A percentile compares a stretch with the other conserved stretches of the same genome.
These are phyloP conservation scores for Microbotryomycetes sp. DNA, from an alignment of 1,284 basidiomycete genomes.

Conservation along the genomic window DNA sequence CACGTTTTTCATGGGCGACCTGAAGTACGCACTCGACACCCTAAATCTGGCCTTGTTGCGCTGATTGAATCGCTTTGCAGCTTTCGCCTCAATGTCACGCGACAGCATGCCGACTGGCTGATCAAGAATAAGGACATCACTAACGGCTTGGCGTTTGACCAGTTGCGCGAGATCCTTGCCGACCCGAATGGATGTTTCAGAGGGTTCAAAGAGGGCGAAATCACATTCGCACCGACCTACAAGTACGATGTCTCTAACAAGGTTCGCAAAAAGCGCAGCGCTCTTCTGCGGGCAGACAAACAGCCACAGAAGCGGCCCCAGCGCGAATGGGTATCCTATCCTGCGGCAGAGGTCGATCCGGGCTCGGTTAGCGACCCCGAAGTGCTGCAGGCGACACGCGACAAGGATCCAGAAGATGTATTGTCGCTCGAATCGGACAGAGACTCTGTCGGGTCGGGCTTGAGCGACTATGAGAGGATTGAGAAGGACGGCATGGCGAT, in stretches of 20 bases:
- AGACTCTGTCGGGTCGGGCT: conserved; percentile 5
- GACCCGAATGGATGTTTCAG: conserved; percentile 45
- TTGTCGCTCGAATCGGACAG: conserved; percentile 15
- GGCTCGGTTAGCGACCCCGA: conserved; percentile 9
- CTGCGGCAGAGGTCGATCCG: background rate
- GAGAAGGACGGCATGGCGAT: background rate
- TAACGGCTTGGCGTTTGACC: conserved; percentile 57
- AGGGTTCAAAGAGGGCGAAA: conserved; percentile 63
- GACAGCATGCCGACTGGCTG: conserved; percentile 50
- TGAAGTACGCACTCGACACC: conserved; percentile 26
- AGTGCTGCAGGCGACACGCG: background rate
- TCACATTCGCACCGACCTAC: conserved; percentile 57
- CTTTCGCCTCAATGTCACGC: conserved; percentile 49
- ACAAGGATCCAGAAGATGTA: conserved; percentile 7
- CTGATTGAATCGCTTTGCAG: conserved; percentile 32
- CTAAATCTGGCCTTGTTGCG: background rate
- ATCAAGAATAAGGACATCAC: conserved; percentile 44
- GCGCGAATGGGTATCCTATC: background rate
- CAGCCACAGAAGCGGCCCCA: background rate
- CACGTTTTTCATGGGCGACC: conserved; percentile 71
- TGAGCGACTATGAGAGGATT: conserved; percentile 14
- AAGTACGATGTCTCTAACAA: conserved; percentile 18
- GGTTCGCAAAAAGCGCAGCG: conserved; percentile 13
- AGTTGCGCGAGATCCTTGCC: conserved; percentile 63
- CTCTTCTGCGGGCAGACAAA: conserved; percentile 4